Percentiles rank a stretch among this genome's conserved stretches.
These are phyloP conservation scores for Rosa hybrid DNA, from an alignment of 331 rosid species.

Conservation along the genomic window DNA sequence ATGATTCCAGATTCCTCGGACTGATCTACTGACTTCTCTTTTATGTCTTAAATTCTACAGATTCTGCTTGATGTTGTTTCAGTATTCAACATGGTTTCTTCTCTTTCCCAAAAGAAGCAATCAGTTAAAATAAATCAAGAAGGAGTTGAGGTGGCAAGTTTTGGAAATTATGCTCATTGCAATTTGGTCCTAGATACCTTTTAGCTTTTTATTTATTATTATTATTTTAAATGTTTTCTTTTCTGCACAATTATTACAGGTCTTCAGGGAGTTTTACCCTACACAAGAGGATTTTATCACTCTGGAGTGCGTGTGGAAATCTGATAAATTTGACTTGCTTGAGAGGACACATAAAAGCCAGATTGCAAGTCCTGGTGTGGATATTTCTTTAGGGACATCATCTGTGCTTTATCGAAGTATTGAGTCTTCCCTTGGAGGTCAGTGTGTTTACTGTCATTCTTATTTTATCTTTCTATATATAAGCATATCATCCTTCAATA, in stretches of 20 bases:
- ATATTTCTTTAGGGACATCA: slow-evolving; percentile 37
- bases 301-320: slow-evolving; percentile 69
- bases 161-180: slow-evolving; percentile 13
- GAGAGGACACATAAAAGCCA: slow-evolving; percentile 46
- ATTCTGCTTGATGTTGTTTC: slow-evolving; percentile 72
- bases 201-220: background rate
- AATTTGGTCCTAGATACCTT: background rate
- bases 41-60: slow-evolving; percentile 39
- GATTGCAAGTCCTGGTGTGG: slow-evolving; percentile 38
- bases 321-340: slow-evolving; percentile 60
- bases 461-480: background rate
- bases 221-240: background rate
- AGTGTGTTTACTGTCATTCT: slow-evolving; percentile 11
- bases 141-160: slow-evolving; percentile 68
- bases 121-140: slow-evolving; percentile 54
- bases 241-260: slow-evolving; percentile 36
- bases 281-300: slow-evolving; percentile 49
- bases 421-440: slow-evolving; percentile 60
- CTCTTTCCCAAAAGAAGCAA: slow-evolving; percentile 61
- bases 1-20: background rate
- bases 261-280: slow-evolving; percentile 74
- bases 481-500: background rate
- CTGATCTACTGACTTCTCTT: slow-evolving; percentile 11
- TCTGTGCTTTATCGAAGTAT: slow-evolving; percentile 50
- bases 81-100: slow-evolving; percentile 73